Evolutionary conservation across 2,329 filamentous ascomycete genomes (phyloP).

Genomic region (Fusarium decemcellulare): DNA sequence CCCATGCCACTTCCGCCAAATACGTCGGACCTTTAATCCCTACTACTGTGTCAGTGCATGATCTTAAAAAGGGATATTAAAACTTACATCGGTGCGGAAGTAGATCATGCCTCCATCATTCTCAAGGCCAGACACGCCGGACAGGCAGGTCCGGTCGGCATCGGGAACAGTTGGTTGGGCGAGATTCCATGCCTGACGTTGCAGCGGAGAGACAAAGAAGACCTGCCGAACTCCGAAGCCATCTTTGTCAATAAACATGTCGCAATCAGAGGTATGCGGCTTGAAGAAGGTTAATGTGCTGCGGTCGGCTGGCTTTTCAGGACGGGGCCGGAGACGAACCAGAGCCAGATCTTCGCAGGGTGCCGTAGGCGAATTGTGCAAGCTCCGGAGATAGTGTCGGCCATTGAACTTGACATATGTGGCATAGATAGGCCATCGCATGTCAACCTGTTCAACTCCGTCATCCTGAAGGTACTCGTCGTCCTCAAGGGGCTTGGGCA

Average conservation of each 20-base stretch:
- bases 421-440: neutral
- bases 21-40: too few species aligned
- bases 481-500: neutral
- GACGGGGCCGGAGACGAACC: neutral
- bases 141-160: neutral
- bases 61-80: too few species aligned
- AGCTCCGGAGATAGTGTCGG: neutral
- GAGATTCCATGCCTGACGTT: neutral
- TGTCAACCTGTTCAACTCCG: too few species aligned
- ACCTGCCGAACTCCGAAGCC: neutral
- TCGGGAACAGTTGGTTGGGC: neutral
- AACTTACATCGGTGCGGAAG: too few species aligned
- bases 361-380: too few species aligned
- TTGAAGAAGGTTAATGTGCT: too few species aligned
- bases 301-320: neutral
- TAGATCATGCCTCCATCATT: neutral
- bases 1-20: too few species aligned
- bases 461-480: too few species aligned
- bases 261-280: neutral
- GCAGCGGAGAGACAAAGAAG: neutral
- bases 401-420: conserved; percentile 1
- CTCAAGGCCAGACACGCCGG: too few species aligned
- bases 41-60: too few species aligned
- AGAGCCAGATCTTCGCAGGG: neutral
- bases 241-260: neutral